A percentile compares a stretch with the other conserved stretches of the same genome.
Conservation (phyloP, 106 monocot genomes). For the Vanilla planifolia region DNA sequence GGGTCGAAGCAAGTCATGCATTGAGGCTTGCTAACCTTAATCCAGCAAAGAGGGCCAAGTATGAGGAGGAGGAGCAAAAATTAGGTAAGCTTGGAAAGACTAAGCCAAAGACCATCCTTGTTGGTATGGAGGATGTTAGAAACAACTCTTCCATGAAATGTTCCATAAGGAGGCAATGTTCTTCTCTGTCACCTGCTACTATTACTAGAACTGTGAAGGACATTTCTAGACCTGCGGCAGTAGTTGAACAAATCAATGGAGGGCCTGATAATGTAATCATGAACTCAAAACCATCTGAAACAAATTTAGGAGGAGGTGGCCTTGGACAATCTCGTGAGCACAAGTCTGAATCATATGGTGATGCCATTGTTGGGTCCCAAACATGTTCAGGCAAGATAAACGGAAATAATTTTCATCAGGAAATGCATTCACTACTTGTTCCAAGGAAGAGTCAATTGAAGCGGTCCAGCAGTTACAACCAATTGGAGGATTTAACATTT, state of each 20-base stretch:
- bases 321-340: slow-evolving; percentile 27
- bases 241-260: slow-evolving; percentile 19
- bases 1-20: slow-evolving; percentile 76
- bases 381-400: slow-evolving; percentile 30
- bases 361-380: slow-evolving; percentile 18
- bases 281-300: slow-evolving; percentile 49
- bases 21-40: slow-evolving; percentile 55
- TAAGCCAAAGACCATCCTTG: slow-evolving; percentile 71
- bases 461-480: slow-evolving; percentile 40
- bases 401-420: slow-evolving; percentile 25
- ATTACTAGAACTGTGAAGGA: slow-evolving; percentile 64
- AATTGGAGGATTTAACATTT: slow-evolving; percentile 22
- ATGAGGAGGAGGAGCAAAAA: slow-evolving; percentile 88
- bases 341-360: slow-evolving; percentile 60
- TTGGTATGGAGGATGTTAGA: slow-evolving; percentile 85
- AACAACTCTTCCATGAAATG: slow-evolving; percentile 64
- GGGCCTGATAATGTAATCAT: slow-evolving; percentile 31
- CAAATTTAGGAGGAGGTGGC: slow-evolving; percentile 23
- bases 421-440: slow-evolving; percentile 18
- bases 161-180: slow-evolving; percentile 62
- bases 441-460: slow-evolving; percentile 55
- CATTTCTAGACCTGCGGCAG: slow-evolving; percentile 20
- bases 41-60: slow-evolving; percentile 57
- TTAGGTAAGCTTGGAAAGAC: slow-evolving; percentile 90
- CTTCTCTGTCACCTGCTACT: slow-evolving; percentile 53